Percentiles rank a stretch among this genome's conserved stretches.
Conservation (phyloP, 352 stramenopile species). For the Globisporangium cystogenes region DNA sequence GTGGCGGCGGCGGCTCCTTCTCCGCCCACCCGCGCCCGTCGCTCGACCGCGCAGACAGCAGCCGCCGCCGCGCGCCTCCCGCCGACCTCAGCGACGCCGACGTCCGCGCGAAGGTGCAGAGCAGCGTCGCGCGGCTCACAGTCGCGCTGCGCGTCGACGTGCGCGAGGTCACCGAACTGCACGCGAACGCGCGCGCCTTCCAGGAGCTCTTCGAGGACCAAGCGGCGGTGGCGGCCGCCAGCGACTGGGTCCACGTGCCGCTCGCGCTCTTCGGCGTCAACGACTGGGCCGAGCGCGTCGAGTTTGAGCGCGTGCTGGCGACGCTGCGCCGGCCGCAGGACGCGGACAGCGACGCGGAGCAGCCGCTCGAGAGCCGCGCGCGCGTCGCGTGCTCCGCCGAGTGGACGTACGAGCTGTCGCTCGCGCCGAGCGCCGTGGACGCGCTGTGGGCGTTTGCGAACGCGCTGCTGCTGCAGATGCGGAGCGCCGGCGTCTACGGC, state of each 20-base stretch:
- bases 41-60: not conserved
- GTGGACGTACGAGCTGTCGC: slow-evolving; percentile 28
- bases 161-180: not conserved
- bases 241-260: slow-evolving; percentile 12
- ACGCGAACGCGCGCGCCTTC: slow-evolving; percentile 1
- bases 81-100: slow-evolving; percentile 8
- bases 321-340: slow-evolving; percentile 19
- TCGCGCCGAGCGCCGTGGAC: slow-evolving; percentile 25
- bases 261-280: slow-evolving; percentile 46
- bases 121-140: slow-evolving; percentile 4
- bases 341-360: slow-evolving; percentile 10
- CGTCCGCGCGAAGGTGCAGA: slow-evolving; percentile 11
- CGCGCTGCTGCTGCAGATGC: slow-evolving; percentile 30
- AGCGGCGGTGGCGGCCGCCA: not conserved
- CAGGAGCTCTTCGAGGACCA: not conserved
- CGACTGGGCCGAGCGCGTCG: slow-evolving; percentile 39
- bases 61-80: slow-evolving; percentile 1
- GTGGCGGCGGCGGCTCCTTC: not conserved
- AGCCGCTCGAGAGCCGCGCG: slow-evolving; percentile 15
- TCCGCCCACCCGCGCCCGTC: not conserved
- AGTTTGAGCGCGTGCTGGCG: slow-evolving; percentile 35
- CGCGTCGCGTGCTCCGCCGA: slow-evolving; percentile 19
- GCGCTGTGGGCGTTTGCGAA: slow-evolving; percentile 40
- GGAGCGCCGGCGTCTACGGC: slow-evolving; percentile 33
- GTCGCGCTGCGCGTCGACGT: slow-evolving; percentile 9